These are phyloP conservation scores for Leccinum sublutescens DNA, from an alignment of 768 basidiomycete species.

Conservation along the genomic window DNA sequence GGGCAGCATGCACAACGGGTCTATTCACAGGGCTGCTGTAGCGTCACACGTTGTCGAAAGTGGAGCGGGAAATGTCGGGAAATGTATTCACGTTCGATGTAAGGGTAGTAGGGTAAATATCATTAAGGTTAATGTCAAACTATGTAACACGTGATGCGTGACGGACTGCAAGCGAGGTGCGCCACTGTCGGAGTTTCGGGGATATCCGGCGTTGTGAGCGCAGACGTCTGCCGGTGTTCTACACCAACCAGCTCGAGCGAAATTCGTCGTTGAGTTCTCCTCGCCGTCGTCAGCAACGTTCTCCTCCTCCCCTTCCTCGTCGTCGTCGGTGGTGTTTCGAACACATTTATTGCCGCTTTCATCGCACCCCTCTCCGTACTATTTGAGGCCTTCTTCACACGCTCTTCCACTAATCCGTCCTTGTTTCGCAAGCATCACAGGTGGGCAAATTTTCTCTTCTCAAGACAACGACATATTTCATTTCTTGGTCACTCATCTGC, in stretches of 20 bases:
- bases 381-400: slow-evolving; percentile 14
- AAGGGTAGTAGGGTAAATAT: background rate
- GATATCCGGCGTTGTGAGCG: slow-evolving; percentile 20
- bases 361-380: slow-evolving; percentile 12
- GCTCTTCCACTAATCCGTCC: slow-evolving; percentile 14
- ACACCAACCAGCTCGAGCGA: slow-evolving; percentile 12
- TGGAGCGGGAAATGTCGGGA: background rate
- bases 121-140: background rate
- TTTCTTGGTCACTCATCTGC: slow-evolving; percentile 1
- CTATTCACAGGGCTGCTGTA: background rate
- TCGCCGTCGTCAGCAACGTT: slow-evolving; percentile 6
- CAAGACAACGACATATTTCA: slow-evolving; percentile 7
- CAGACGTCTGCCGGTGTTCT: slow-evolving; percentile 7
- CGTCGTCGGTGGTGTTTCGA: slow-evolving; percentile 9
- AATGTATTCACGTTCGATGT: background rate
- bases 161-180: background rate
- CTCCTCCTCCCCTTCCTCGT: slow-evolving; percentile 7
- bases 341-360: slow-evolving; percentile 10
- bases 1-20: background rate
- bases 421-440: slow-evolving; percentile 30
- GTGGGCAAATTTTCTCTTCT: slow-evolving; percentile 29
- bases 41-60: background rate
- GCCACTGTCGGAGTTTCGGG: slow-evolving; percentile 35
- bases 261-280: slow-evolving; percentile 5
- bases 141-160: background rate